Evolutionary conservation across 352 stramenopile genomes (phyloP).

Genomic region (Phytophthora hybrid): DNA sequence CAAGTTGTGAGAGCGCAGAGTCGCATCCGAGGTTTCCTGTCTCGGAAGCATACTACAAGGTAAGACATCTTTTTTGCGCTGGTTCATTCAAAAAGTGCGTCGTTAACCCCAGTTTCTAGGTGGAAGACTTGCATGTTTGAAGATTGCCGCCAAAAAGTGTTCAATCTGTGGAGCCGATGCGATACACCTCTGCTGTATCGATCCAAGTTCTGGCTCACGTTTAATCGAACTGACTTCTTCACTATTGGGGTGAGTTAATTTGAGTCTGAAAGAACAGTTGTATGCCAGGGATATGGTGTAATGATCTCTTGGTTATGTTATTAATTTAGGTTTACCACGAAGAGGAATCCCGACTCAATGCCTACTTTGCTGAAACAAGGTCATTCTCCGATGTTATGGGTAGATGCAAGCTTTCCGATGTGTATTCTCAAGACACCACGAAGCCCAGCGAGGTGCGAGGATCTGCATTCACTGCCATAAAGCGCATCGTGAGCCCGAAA

Average conservation of each 20-base stretch:
- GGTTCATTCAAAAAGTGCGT: not conserved
- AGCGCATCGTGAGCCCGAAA: conserved; percentile 29
- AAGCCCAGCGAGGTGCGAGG: conserved; percentile 22
- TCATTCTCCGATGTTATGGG: not conserved
- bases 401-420: conserved; percentile 9
- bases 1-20: conserved; percentile 76
- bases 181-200: conserved; percentile 75
- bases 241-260: conserved; percentile 66
- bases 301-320: not conserved
- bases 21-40: conserved; percentile 63
- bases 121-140: conserved; percentile 75
- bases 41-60: conserved; percentile 66
- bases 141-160: conserved; percentile 63
- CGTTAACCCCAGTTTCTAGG: conserved; percentile 31
- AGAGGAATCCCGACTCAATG: conserved; percentile 54
- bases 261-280: not conserved
- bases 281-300: not conserved
- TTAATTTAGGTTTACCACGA: conserved; percentile 63
- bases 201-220: conserved; percentile 88
- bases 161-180: conserved; percentile 72
- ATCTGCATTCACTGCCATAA: conserved; percentile 21
- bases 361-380: conserved; percentile 21
- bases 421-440: conserved; percentile 1
- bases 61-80: conserved; percentile 21
- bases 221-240: conserved; percentile 78